These are phyloP conservation scores for Rhodotorula kratochvilovae DNA, from an alignment of 768 basidiomycete genomes.

Conservation along the genomic window DNA sequence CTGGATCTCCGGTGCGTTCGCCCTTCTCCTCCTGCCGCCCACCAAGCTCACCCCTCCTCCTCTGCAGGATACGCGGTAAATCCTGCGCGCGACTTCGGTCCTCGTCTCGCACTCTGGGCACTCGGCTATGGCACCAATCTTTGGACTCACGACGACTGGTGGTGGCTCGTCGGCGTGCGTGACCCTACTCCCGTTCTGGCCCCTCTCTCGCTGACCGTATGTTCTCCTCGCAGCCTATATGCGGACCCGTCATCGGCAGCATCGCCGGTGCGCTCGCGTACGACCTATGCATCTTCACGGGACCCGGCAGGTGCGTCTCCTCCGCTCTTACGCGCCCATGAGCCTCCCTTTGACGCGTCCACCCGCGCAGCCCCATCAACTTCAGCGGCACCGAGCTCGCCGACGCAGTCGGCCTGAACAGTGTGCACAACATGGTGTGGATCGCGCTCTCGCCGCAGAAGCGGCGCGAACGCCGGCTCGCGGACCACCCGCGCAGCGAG, in stretches of 20 bases:
- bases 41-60: no score
- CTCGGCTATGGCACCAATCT: conserved; percentile 30
- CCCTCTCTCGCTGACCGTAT: not conserved
- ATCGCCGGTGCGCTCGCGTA: conserved; percentile 21
- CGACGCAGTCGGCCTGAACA: conserved; percentile 3
- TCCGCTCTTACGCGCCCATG: not conserved
- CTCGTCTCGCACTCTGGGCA: conserved; percentile 26
- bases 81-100: conserved; percentile 27
- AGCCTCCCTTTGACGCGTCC: fast-evolving
- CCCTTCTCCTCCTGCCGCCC: no score
- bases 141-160: conserved; percentile 27
- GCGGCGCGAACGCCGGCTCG: not conserved
- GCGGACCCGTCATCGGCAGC: conserved; percentile 18
- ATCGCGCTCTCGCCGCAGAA: not conserved
- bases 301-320: conserved; percentile 18
- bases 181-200: not conserved
- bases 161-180: conserved; percentile 35
- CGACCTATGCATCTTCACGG: conserved; percentile 27
- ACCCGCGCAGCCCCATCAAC: conserved; percentile 19
- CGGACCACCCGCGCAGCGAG: not conserved
- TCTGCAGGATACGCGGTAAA: conserved; percentile 28
- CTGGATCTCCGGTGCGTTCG: conserved; percentile 7
- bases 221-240: conserved; percentile 1
- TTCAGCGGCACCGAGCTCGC: conserved; percentile 10
- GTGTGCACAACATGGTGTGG: conserved; percentile 23